Conservation (phyloP, 768 basidiomycete genomes). For the Suillus brevipes region DNA sequence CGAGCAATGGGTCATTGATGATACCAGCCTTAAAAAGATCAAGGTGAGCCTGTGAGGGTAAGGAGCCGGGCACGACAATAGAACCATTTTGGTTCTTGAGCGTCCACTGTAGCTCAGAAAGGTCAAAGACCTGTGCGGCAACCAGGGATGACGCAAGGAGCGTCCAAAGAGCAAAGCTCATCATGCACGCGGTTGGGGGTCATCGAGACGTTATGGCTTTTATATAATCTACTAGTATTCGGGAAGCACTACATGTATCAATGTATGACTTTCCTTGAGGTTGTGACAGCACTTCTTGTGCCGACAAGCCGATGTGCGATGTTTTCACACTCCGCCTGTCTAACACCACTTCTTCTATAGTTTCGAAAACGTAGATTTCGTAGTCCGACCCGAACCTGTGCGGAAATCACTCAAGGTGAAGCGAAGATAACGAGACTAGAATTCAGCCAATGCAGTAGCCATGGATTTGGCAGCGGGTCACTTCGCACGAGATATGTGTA, state of each 20-base stretch:
- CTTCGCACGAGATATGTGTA: background rate
- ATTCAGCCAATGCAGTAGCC: too few relatives aligned
- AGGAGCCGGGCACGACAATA: constrained; percentile 49
- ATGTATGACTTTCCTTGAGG: too few relatives aligned
- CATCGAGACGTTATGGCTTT: background rate
- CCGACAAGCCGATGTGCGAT: too few relatives aligned
- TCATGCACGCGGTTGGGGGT: background rate
- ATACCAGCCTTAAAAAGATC: constrained; percentile 53
- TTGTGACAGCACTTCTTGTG: too few relatives aligned
- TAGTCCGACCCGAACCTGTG: too few relatives aligned
- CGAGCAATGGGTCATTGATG: constrained; percentile 53
- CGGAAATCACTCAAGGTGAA: too few relatives aligned
- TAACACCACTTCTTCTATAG: too few relatives aligned
- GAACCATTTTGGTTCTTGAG: constrained; percentile 54
- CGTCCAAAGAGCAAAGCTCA: constrained; percentile 1
- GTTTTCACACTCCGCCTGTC: too few relatives aligned
- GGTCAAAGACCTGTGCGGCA: constrained; percentile 38
- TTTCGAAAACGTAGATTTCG: too few relatives aligned
- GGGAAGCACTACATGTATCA: background rate
- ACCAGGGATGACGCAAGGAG: constrained; percentile 10
- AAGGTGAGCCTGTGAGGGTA: constrained; percentile 56
- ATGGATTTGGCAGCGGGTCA: too few relatives aligned
- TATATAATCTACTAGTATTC: background rate
- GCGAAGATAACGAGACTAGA: too few relatives aligned
- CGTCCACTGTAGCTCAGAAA: constrained; percentile 51